A percentile compares a stretch with the other conserved stretches of the same genome.
phyloP scores from a whole-genome alignment of 352 stramenopile species.

The Globisporangium orthogonon region DNA sequence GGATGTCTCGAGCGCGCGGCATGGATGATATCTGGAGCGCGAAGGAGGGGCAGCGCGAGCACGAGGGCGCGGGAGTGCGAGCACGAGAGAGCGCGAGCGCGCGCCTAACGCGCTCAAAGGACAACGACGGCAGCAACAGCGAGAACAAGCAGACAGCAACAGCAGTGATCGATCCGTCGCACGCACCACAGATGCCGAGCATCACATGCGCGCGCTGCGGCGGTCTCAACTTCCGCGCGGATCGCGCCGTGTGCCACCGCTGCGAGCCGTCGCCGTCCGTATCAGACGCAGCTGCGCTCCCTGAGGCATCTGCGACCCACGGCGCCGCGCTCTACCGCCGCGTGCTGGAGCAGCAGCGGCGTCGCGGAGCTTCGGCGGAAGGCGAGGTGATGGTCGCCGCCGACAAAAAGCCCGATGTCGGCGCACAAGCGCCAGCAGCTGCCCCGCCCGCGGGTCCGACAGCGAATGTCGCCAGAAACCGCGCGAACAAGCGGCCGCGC shows the following conservation, averaged over 20 bases:
- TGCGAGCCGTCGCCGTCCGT: slow-evolving; percentile 5
- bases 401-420: not conserved
- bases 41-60: no score
- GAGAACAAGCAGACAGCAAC: no score
- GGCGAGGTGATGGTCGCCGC: not conserved
- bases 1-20: no score
- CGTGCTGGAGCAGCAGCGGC: slow-evolving; percentile 4
- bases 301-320: not conserved
- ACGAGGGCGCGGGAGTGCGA: no score
- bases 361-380: not conserved
- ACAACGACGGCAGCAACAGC: no score
- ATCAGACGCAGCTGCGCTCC: not conserved
- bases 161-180: no score
- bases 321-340: not conserved
- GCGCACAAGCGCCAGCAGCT: not conserved
- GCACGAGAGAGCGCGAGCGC: no score
- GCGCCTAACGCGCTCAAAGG: no score
- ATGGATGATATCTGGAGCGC: no score
- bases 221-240: slow-evolving; percentile 15
- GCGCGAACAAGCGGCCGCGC: slow-evolving; percentile 1
- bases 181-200: not conserved
- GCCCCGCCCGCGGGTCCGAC: no score
- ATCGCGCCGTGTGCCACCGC: slow-evolving; percentile 8
- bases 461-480: not conserved
- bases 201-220: slow-evolving; percentile 16